Percentiles rank a stretch among this genome's conserved stretches.
Evolutionary conservation across 2,329 filamentous ascomycete genomes (phyloP).

Genomic region (Talaromyces sp.): DNA sequence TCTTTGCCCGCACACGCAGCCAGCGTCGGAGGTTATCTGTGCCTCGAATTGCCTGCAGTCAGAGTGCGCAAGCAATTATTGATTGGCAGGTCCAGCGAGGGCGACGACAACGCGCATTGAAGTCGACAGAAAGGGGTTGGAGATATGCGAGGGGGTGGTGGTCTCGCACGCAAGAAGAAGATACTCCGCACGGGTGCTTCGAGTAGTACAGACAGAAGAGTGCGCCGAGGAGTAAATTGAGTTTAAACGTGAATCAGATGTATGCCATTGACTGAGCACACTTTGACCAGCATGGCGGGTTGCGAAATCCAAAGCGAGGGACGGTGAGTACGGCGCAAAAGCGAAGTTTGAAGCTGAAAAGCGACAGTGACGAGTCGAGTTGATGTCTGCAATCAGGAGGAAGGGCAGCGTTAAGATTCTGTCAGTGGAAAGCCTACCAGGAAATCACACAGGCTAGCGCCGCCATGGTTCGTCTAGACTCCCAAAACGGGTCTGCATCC

Average conservation of each 20-base stretch:
- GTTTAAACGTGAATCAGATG: neutral
- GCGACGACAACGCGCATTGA: neutral
- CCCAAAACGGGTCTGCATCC: neutral
- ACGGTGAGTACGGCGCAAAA: neutral
- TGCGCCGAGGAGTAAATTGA: neutral
- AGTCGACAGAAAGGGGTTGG: constrained; percentile 3
- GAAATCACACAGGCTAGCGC: neutral
- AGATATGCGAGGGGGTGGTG: constrained; percentile 18
- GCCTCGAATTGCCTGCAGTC: neutral
- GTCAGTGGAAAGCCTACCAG: neutral
- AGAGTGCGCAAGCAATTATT: neutral
- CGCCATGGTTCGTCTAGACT: neutral
- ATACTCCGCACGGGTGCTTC: neutral
- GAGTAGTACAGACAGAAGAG: neutral
- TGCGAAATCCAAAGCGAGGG: neutral
- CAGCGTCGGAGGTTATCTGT: constrained; percentile 11
- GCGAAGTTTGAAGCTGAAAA: neutral
- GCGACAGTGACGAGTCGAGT: neutral
- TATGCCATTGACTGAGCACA: neutral
- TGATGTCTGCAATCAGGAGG: neutral
- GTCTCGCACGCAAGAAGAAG: neutral
- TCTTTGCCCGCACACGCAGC: neutral
- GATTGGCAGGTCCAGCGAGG: constrained; percentile 11
- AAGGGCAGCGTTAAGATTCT: neutral
- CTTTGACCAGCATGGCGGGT: neutral